Percentiles rank a stretch among this genome's conserved stretches.
Evolutionary conservation across 495 filamentous ascomycete genomes (phyloP).

Genomic region (Penicillium antarcticum): DNA sequence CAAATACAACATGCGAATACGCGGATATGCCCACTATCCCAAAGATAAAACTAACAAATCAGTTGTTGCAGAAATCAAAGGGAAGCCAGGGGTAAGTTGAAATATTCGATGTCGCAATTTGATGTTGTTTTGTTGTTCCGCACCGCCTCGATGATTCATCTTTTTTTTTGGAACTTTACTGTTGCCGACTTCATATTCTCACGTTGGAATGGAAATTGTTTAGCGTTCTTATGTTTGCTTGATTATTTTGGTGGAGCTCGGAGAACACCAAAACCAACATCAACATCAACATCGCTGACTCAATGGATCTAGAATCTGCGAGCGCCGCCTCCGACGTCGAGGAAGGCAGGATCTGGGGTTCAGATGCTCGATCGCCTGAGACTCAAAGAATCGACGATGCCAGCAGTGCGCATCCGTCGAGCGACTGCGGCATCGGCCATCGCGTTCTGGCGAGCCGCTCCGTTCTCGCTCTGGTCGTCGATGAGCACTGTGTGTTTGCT

Average conservation of each 20-base stretch:
- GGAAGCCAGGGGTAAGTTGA: slow-evolving; percentile 28
- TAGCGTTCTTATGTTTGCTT: slow-evolving; percentile 1
- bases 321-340: slow-evolving; percentile 37
- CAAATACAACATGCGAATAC: slow-evolving; percentile 15
- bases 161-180: not conserved
- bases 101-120: slow-evolving; percentile 32
- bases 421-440: slow-evolving; percentile 44
- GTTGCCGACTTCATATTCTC: not conserved
- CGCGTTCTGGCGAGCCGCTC: slow-evolving; percentile 45
- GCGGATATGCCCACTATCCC: not conserved
- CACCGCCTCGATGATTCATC: slow-evolving; percentile 25
- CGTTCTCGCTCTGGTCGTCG: slow-evolving; percentile 45
- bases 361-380: slow-evolving; percentile 28
- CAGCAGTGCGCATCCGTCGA: slow-evolving; percentile 12
- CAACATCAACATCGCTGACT: too few relatives aligned
- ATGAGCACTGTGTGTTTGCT: slow-evolving; percentile 57
- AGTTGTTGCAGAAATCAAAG: slow-evolving; percentile 18
- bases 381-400: slow-evolving; percentile 5
- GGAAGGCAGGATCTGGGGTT: slow-evolving; percentile 39
- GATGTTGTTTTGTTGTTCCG: slow-evolving; percentile 6
- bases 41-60: not conserved
- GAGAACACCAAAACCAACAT: slow-evolving; percentile 1
- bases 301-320: slow-evolving; percentile 43
- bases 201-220: not conserved
- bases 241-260: not conserved